Evolutionary conservation across 2,329 filamentous ascomycete species (phyloP).

Genomic region (Chaetomium olivaceum): DNA sequence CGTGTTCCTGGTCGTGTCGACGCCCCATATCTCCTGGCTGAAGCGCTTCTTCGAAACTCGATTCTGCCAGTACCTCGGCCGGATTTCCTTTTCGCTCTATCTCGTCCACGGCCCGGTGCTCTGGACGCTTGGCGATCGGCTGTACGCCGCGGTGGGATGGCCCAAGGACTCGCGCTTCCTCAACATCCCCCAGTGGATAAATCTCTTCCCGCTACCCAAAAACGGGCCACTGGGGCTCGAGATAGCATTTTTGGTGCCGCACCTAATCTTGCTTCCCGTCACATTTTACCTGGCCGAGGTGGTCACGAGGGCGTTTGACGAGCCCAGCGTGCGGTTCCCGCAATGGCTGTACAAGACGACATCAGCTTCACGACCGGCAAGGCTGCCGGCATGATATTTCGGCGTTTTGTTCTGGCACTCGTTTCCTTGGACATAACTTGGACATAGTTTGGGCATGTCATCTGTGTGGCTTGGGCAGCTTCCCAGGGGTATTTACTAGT

Average conservation of each 20-base stretch:
- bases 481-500: not conserved
- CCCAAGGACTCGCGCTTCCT: constrained; percentile 48
- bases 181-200: constrained; percentile 57
- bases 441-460: not conserved
- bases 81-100: constrained; percentile 61
- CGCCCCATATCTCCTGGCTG: constrained; percentile 56
- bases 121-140: constrained; percentile 58
- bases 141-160: constrained; percentile 63
- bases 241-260: constrained; percentile 57
- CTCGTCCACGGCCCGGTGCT: constrained; percentile 63
- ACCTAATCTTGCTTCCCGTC: constrained; percentile 58
- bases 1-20: constrained; percentile 53
- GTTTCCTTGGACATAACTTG: not conserved
- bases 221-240: constrained; percentile 61
- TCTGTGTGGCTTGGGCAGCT: not conserved
- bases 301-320: constrained; percentile 55
- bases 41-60: constrained; percentile 58
- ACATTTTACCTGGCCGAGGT: constrained; percentile 60
- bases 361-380: constrained; percentile 31
- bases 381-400: constrained; percentile 24
- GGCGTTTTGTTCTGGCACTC: not conserved
- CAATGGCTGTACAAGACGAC: constrained; percentile 57
- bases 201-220: constrained; percentile 54
- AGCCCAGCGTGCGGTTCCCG: constrained; percentile 60
- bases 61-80: constrained; percentile 61